Percentiles rank a stretch among this genome's conserved stretches.
Evolutionary conservation across 768 basidiomycete genomes (phyloP).

Genomic region (Baorangia bicolor): DNA sequence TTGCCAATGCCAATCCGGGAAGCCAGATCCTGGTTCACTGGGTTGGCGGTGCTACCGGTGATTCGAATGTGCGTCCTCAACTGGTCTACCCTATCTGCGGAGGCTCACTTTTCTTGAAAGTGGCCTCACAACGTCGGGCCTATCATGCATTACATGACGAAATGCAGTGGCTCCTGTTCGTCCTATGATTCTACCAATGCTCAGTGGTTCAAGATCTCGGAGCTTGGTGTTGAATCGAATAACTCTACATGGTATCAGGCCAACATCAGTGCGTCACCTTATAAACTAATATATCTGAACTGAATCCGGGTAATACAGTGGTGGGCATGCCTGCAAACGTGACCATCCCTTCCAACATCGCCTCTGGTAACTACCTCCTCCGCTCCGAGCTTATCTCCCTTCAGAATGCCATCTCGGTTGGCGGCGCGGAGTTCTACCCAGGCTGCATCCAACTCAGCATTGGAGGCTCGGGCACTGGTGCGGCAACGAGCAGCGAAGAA

Average conservation of each 20-base stretch:
- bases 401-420: slow-evolving; percentile 52
- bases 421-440: slow-evolving; percentile 51
- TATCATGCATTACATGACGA: slow-evolving; percentile 71
- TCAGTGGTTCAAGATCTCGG: slow-evolving; percentile 73
- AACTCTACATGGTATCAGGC: slow-evolving; percentile 48
- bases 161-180: slow-evolving; percentile 56
- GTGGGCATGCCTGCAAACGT: slow-evolving; percentile 39
- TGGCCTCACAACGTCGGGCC: slow-evolving; percentile 65
- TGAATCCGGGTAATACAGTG: slow-evolving; percentile 23
- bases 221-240: slow-evolving; percentile 42
- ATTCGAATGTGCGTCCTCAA: slow-evolving; percentile 30
- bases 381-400: slow-evolving; percentile 80
- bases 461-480: slow-evolving; percentile 26
- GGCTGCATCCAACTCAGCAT: slow-evolving; percentile 31
- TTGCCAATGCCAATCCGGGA: slow-evolving; percentile 64
- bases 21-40: slow-evolving; percentile 53
- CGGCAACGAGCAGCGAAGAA: slow-evolving; percentile 31
- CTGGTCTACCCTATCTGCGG: neutral
- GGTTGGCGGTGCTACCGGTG: slow-evolving; percentile 43
- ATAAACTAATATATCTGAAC: neutral
- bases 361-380: slow-evolving; percentile 68
- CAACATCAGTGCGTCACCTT: slow-evolving; percentile 43
- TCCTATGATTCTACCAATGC: slow-evolving; percentile 57
- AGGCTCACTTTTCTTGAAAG: slow-evolving; percentile 17
- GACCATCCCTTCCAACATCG: slow-evolving; percentile 50